Base-by-base conservation (phyloP, 2,329 filamentous ascomycete species). In the Fusarium torreyae region DNA sequence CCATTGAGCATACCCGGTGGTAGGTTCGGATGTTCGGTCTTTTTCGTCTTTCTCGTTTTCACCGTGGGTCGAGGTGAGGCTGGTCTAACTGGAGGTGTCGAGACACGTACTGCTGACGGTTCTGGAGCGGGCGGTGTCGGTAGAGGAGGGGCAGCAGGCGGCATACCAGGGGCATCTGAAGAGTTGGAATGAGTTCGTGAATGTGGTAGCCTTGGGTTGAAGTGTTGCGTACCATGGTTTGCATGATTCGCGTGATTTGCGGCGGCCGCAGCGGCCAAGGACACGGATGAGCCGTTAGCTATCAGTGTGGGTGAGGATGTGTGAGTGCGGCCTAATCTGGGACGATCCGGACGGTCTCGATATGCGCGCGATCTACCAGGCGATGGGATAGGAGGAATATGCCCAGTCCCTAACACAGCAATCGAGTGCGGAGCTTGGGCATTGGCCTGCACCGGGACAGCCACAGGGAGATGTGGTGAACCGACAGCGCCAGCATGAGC, bases 261-360 rank as follows among this genome's bases (percentile, higher is more conserved):
- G 49, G 77, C 72, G 48, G 78, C 63, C 40, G 78, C 73, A 36
- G 76, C 72, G 20, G 77, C 66, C 51, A 75, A 70, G 15, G 75
- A 71, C 52, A 83, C 77, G 39, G 81, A 72, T 20, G 83, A 77
- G 51, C 79, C 76, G 58, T 85, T 84, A 53, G 84, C 80, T 42
- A 92, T 77, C 33, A 92, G 85, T 1, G 91, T 94, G 1, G 94
- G 94, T 3, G 94, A 97, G 24, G 92, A 90, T 0, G 94, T 97
- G 75, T 94, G 90, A 74, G 93, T 90, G 57, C 93, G 87, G 42
- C 83, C 85, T 57, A 91, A 84, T 67, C 89, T 87, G 10, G 91
- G 90, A 52, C 89, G 83, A 20, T 85, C 82, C 13, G 85, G 82
- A 57, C 89, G 85, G 63, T 88, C 86, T 63, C 87, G 84, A 64